Conservation (phyloP, 768 basidiomycete genomes). For the Omphalotus guepiniiformis region DNA sequence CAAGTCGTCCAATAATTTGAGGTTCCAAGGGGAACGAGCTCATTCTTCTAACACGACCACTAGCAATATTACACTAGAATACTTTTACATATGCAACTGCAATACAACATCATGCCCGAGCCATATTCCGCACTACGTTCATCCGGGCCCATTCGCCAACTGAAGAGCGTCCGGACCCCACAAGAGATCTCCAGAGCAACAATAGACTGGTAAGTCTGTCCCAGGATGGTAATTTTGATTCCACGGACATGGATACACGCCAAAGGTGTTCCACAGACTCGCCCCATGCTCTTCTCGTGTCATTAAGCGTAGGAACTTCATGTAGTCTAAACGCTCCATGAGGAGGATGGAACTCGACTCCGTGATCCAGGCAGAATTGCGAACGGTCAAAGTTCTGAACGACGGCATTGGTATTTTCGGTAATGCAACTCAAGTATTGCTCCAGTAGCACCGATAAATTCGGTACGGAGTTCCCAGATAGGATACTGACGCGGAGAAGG, state of each 20-base stretch:
- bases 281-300: conserved; percentile 43
- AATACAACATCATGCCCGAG: too few relatives aligned
- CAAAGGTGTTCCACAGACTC: conserved; percentile 51
- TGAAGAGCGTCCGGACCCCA: conserved; percentile 30
- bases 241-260: conserved; percentile 42
- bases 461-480: conserved; percentile 22
- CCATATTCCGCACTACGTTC: conserved; percentile 12
- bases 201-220: conserved; percentile 48
- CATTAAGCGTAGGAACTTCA: conserved; percentile 21
- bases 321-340: conserved; percentile 33
- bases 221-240: conserved; percentile 37
- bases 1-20: too few relatives aligned
- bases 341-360: conserved; percentile 20
- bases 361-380: background rate
- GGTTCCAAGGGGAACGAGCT: too few relatives aligned
- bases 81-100: too few relatives aligned
- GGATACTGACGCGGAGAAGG: conserved; percentile 32
- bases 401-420: conserved; percentile 22
- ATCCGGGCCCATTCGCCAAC: conserved; percentile 58
- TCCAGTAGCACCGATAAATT: conserved; percentile 29
- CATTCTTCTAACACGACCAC: too few relatives aligned
- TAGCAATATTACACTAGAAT: too few relatives aligned
- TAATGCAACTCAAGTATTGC: conserved; percentile 22
- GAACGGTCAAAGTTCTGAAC: background rate
- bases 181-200: conserved; percentile 51